These are phyloP conservation scores for Talaromyces thailandensis DNA, from an alignment of 495 filamentous ascomycete species.

Conservation along the genomic window DNA sequence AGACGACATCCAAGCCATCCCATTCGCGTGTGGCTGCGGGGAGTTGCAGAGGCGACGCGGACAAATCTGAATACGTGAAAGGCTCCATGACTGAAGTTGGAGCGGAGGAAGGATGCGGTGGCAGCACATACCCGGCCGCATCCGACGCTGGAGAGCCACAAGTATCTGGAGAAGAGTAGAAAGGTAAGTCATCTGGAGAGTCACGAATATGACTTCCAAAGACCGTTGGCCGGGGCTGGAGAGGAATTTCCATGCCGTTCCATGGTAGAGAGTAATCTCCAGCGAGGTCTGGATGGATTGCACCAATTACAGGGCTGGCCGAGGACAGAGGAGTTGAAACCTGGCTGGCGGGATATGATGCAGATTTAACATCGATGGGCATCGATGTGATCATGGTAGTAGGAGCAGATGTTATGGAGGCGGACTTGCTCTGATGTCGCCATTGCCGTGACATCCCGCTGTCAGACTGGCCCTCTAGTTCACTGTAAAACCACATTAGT, in stretches of 20 bases:
- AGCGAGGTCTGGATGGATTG: conserved; percentile 32
- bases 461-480: conserved; percentile 32
- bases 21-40: conserved; percentile 26
- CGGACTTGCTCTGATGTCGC: conserved; percentile 18
- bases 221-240: conserved; percentile 24
- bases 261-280: conserved; percentile 29
- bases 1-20: conserved; percentile 20
- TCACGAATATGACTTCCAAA: conserved; percentile 30
- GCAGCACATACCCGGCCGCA: conserved; percentile 22
- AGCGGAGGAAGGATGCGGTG: conserved; percentile 27
- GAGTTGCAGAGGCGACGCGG: conserved; percentile 29
- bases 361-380: conserved; percentile 16
- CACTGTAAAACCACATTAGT: conserved; percentile 14
- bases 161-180: conserved; percentile 36
- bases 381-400: conserved; percentile 20
- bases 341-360: conserved; percentile 19
- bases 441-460: conserved; percentile 17
- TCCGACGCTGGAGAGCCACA: conserved; percentile 36
- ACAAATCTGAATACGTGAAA: conserved; percentile 26
- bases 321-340: conserved; percentile 35
- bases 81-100: conserved; percentile 25
- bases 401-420: conserved; percentile 16
- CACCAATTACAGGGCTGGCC: conserved; percentile 29
- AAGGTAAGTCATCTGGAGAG: conserved; percentile 28
- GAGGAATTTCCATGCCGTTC: conserved; percentile 27